These are phyloP conservation scores for Cladosporium colombiae DNA, from an alignment of 2,329 filamentous ascomycete species.

Conservation along the genomic window DNA sequence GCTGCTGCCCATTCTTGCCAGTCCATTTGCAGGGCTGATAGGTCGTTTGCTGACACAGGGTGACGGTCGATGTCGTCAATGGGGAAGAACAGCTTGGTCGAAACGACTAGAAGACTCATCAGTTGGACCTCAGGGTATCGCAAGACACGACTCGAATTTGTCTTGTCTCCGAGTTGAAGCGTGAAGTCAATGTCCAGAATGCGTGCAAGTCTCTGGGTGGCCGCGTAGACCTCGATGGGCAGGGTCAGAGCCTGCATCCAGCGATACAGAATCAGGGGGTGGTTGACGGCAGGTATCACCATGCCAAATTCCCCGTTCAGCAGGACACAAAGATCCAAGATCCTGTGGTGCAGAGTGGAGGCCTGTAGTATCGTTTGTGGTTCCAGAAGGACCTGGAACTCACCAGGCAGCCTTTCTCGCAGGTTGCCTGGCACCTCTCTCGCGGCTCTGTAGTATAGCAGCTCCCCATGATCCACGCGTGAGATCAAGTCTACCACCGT, in stretches of 20 bases:
- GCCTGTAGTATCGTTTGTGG: constrained; percentile 48
- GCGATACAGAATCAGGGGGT: constrained; percentile 65
- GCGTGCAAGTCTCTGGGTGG: constrained; percentile 58
- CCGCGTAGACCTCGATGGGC: constrained; percentile 68
- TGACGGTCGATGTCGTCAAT: constrained; percentile 61
- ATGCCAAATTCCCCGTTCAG: constrained; percentile 71
- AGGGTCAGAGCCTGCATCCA: constrained; percentile 72
- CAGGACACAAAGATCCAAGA: constrained; percentile 63
- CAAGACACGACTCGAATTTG: constrained; percentile 47
- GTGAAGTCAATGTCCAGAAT: constrained; percentile 52
- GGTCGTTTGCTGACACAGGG: constrained; percentile 55
- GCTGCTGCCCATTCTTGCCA: constrained; percentile 69
- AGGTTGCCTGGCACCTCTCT: constrained; percentile 63
- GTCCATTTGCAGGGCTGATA: constrained; percentile 62
- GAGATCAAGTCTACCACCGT: constrained; percentile 68
- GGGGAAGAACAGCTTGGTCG: constrained; percentile 77
- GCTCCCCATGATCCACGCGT: constrained; percentile 67
- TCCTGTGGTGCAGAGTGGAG: constrained; percentile 64
- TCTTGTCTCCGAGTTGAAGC: constrained; percentile 19
- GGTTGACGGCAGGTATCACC: constrained; percentile 71
- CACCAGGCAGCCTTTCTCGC: constrained; percentile 62
- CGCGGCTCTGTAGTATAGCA: constrained; percentile 70
- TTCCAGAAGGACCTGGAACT: constrained; percentile 63
- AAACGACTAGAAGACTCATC: constrained; percentile 69
- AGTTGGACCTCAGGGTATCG: constrained; percentile 75